Base-by-base conservation (phyloP, 306 rosid species). In the Fagus sylvatica region DNA sequence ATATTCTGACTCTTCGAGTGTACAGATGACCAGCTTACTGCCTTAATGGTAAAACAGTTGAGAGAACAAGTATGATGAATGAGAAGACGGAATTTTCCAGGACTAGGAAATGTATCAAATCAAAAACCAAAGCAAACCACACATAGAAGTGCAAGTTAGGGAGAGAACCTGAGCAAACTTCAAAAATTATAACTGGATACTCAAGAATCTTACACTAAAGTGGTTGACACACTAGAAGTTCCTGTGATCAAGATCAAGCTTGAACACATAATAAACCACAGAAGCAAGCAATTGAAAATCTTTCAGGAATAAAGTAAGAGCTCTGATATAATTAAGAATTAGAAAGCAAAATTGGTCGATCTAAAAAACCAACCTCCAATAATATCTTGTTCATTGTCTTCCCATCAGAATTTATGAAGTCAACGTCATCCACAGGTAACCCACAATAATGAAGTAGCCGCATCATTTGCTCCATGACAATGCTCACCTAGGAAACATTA, bases 401-500 rank as follows among this genome's bases (percentile, higher is more conserved):
- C 79, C 98, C 98, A 74, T 95, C 97, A 76, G 93, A 85, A 81
- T 95, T 95, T 79, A 95, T 89, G 82, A 91, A 92, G 86, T 95
- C 98, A 9, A 91, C 89, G 69, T 95, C 98, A 72, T 89, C 98
- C 43, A 34, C 65, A 5, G 98, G 98, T 78, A 95, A 85, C 28
- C 98, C 98, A 80, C 98, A 92, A 48, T 85, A 61, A 83, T 95
- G 98, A 86, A 95, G 97, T 79, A 95, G 83, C 69, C 93, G 89
- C 80, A 92, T 75, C 96, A 95, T 95, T 87, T 95, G 98, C 64
- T 95, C 98, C 98, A 95, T 95, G 19, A 92, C 98, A 80, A 95
- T 88, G 97, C 98, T 89, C 62, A 95, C 98, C 98, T 95, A 85
- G 61, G 75, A 74, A 80, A 75, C 30, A 78, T 54, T 79, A 61